Base-by-base conservation (phyloP, 2,329 filamentous ascomycete species). In the Beauveria australis region DNA sequence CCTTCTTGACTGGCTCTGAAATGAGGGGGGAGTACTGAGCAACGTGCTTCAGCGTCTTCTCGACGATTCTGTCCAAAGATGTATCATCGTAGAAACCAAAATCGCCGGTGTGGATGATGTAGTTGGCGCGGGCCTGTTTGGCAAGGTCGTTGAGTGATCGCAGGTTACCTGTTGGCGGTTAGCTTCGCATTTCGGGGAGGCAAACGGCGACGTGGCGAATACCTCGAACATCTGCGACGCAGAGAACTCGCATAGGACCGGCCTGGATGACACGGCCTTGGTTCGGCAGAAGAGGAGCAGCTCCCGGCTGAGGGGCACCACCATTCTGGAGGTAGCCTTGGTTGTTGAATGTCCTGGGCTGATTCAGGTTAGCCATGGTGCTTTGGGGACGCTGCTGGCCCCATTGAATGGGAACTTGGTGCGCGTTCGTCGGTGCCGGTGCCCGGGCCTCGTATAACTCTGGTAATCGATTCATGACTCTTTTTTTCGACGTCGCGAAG, bases 21-120 rank as follows among this genome's bases (percentile, higher is more conserved):
- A 99, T 90, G 67, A 99, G 82, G 22, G 94, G 94, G 57, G 94
- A 99, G 76, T 99, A 99, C 77, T 99, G 94, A 60, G 93, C 93
- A 67, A 99, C 94, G 78, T 99, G 94, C 78, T 96, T 97, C 56
- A 99, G 82, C 24, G 94, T 99, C 80, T 99, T 99, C 76, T 99
- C 94, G 46, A 94, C 94, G 78, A 99, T 97, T 71, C 94, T 89
- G 71, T 97, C 93, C 67, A 99, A 80, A 41, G 94, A 99, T 59
- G 88, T 91, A 69, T 96, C 89, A 75, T 99, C 94, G 79, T 99
- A 99, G 79, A 99, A 99, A 64, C 94, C 94, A 73, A 99, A 99
- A 75, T 99, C 94, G 75, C 94, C 94, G 22, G 94, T 99, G 77
- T 99, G 94, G 71, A 99, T 92, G 75, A 99, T 96, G 78, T 97